Conservation (phyloP, 225 moss, liverwort and hornwort species). For the Sphagnum tenellum region DNA sequence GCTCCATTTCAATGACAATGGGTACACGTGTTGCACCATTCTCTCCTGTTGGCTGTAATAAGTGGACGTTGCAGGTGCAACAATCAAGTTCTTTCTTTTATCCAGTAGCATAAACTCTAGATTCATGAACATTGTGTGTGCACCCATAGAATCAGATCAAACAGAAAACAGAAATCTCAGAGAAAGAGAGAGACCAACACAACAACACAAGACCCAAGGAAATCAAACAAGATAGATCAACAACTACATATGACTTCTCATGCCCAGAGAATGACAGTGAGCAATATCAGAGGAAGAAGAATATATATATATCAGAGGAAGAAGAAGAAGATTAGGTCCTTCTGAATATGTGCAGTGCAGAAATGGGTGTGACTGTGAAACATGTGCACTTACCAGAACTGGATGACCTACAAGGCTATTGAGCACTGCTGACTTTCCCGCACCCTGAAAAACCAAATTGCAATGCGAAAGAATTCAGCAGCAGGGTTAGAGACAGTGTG, state of each 20-base stretch:
- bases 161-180: too few relatives aligned
- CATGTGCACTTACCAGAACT: conserved; percentile 50
- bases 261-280: background rate
- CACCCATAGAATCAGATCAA: too few relatives aligned
- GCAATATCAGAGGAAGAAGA: conserved; percentile 8
- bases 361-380: background rate
- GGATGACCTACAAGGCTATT: conserved; percentile 92
- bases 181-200: too few relatives aligned
- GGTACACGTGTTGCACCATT: conserved; percentile 98
- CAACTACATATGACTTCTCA: too few relatives aligned
- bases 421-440: conserved; percentile 93
- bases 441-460: conserved; percentile 43
- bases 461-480: too few relatives aligned
- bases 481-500: too few relatives aligned
- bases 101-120: too few relatives aligned
- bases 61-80: too few relatives aligned
- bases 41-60: conserved; percentile 82
- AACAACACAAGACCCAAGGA: background rate
- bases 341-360: background rate
- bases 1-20: conserved; percentile 77
- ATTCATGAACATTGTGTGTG: too few relatives aligned
- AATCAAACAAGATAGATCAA: too few relatives aligned
- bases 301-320: conserved; percentile 12
- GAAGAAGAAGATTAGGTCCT: background rate
- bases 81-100: too few relatives aligned